Evolutionary conservation across 805 yeast genomes (phyloP).

Genomic region (Lipomyces sp.): DNA sequence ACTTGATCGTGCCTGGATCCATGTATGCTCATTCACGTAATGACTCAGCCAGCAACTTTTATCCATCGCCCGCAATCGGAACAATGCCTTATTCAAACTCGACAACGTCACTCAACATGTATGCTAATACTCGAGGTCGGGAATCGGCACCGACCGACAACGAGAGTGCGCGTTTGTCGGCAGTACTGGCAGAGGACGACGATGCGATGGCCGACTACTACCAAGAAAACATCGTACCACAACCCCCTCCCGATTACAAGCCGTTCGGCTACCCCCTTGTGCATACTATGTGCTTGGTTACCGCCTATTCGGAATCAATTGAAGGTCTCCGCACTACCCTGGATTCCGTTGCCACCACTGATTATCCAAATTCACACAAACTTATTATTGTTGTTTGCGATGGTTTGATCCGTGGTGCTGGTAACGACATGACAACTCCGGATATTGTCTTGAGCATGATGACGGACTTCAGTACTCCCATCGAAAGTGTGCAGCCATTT

Average conservation of each 20-base stretch:
- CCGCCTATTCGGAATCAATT: conserved; percentile 94
- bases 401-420: conserved; percentile 93
- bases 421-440: conserved; percentile 85
- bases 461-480: conserved; percentile 72
- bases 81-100: conserved; percentile 18
- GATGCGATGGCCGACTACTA: conserved; percentile 15
- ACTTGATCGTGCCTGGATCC: conserved; percentile 37
- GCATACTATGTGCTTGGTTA: conserved; percentile 75
- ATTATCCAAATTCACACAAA: conserved; percentile 94
- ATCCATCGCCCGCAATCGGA: conserved; percentile 19
- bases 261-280: conserved; percentile 84
- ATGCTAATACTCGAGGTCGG: conserved; percentile 25
- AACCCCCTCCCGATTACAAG: conserved; percentile 86
- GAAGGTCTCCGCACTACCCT: conserved; percentile 83
- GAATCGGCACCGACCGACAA: conserved; percentile 29
- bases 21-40: conserved; percentile 23
- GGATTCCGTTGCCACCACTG: conserved; percentile 93
- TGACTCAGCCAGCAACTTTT: conserved; percentile 20
- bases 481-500: conserved; percentile 75
- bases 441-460: conserved; percentile 87
- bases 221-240: conserved; percentile 82
- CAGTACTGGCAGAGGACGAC: conserved; percentile 21
- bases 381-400: conserved; percentile 85
- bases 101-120: conserved; percentile 10
- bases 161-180: conserved; percentile 28